Conservation (phyloP, 257 asterid species). For the Datura wrightii region DNA sequence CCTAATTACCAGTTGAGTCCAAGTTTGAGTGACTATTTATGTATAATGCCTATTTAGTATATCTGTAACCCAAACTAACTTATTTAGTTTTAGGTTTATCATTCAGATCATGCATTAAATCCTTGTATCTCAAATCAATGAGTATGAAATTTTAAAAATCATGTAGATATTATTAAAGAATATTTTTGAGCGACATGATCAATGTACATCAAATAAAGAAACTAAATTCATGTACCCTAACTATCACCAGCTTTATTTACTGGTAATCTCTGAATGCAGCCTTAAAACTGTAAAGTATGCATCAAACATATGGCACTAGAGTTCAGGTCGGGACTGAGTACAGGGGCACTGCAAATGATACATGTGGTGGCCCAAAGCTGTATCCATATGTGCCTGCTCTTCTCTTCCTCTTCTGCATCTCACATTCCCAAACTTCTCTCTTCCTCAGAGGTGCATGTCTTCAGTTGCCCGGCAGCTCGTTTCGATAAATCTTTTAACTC, state of each 20-base stretch:
- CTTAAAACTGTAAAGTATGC: background rate
- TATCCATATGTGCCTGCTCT: background rate
- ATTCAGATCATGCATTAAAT: too few relatives aligned
- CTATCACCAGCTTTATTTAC: background rate
- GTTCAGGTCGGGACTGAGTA: background rate
- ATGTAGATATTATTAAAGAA: too few relatives aligned
- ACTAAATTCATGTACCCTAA: background rate
- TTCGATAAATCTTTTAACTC: background rate
- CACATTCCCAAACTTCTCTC: background rate
- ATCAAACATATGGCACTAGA: background rate
- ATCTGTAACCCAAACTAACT: too few relatives aligned
- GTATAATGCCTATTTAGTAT: too few relatives aligned
- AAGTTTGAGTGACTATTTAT: too few relatives aligned
- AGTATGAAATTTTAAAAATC: too few relatives aligned
- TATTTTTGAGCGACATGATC: background rate
- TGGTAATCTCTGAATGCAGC: background rate
- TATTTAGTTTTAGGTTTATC: too few relatives aligned
- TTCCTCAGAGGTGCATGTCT: background rate
- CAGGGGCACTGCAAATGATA: background rate
- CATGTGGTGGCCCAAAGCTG: background rate
- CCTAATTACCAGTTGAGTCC: too few relatives aligned
- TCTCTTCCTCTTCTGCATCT: background rate
- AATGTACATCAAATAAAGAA: background rate
- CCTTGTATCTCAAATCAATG: too few relatives aligned
- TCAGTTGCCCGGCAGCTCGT: constrained; percentile 14